These are phyloP conservation scores for Lagenaria siceraria DNA, from an alignment of 306 rosid genomes.

Conservation along the genomic window DNA sequence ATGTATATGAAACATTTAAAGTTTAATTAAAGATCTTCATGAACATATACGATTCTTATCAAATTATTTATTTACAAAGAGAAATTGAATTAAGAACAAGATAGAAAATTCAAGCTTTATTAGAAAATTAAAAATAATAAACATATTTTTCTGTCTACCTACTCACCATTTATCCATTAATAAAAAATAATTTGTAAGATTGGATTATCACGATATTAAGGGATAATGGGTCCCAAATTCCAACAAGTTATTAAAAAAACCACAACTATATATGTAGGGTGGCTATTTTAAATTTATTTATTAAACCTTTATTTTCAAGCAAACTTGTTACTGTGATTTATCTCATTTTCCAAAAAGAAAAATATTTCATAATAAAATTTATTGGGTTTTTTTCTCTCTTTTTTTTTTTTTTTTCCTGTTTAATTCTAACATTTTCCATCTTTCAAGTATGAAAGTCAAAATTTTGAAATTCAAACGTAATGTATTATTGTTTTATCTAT, in stretches of 20 bases:
- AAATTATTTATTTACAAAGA: neutral
- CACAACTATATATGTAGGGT: neutral
- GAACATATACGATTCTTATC: neutral
- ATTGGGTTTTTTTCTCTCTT: neutral
- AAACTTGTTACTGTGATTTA: neutral
- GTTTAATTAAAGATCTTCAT: neutral
- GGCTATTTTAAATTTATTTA: neutral
- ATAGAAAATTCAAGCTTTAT: neutral
- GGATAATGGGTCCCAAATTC: neutral
- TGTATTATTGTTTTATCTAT: too few relatives aligned
- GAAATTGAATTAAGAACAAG: neutral
- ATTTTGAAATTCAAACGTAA: neutral
- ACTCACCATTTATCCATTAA: neutral
- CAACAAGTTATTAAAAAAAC: neutral
- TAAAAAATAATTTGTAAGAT: neutral
- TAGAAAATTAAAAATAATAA: neutral
- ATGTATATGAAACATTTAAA: neutral
- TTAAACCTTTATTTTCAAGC: neutral
- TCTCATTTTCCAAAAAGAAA: neutral
- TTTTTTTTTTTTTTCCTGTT: neutral
- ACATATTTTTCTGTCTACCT: neutral
- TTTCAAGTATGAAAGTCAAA: neutral
- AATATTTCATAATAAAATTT: neutral
- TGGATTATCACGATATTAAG: neutral
- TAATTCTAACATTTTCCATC: neutral